A percentile compares a stretch with the other conserved stretches of the same genome.
Evolutionary conservation across 345 rosid genomes (phyloP).

Genomic region (Erucastrum elatum): DNA sequence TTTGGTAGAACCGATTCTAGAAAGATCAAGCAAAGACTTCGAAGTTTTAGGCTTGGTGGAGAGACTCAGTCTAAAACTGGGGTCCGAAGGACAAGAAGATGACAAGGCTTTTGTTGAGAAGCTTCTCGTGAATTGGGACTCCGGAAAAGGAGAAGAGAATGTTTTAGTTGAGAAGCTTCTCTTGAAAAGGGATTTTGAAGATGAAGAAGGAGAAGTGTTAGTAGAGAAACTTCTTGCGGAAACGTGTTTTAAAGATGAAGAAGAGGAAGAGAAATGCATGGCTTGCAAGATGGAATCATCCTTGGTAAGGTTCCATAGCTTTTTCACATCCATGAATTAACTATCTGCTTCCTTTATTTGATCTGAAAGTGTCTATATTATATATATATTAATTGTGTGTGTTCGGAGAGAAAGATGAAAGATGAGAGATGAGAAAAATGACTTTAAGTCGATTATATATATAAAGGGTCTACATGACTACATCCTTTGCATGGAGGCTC

Average conservation of each 20-base stretch:
- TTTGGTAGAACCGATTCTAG: constrained; percentile 55
- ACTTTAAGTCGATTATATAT: background rate
- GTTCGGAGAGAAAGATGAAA: background rate
- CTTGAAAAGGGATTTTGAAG: constrained; percentile 14
- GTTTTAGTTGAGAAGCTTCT: constrained; percentile 35
- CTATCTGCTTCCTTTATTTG: background rate
- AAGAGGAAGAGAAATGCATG: background rate
- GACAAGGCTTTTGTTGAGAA: constrained; percentile 28
- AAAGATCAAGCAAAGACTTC: constrained; percentile 45
- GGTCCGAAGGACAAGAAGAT: constrained; percentile 44
- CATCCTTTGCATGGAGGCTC: background rate
- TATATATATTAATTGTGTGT: too few relatives aligned
- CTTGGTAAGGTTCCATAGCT: background rate
- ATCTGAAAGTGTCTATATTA: background rate
- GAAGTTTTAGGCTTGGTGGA: constrained; percentile 66
- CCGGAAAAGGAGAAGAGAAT: constrained; percentile 14
- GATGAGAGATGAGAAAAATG: background rate
- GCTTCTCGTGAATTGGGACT: constrained; percentile 30
- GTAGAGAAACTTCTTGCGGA: background rate
- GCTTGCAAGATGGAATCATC: background rate
- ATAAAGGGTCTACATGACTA: background rate
- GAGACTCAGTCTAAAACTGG: constrained; percentile 56
- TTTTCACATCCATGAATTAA: background rate
- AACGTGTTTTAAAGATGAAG: background rate
- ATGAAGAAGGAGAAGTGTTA: background rate